Evolutionary conservation across 2,329 filamentous ascomycete species (phyloP), one percentile per base, ranked within the genome.

Genomic region (Fusarium dlaminii): DNA sequence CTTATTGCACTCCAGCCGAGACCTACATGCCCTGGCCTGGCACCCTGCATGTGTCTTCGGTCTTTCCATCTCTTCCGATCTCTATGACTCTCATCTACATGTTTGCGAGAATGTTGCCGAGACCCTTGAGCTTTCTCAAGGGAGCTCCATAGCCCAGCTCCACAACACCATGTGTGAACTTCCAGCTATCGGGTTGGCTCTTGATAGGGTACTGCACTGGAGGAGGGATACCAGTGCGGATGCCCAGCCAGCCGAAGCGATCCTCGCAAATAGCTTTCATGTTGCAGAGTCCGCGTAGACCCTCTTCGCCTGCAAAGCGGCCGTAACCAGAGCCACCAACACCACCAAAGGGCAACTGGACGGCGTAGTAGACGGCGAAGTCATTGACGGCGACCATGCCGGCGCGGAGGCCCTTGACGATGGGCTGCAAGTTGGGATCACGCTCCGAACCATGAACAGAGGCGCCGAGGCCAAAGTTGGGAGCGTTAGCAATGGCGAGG

Each of bases 321-420:
- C 96, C 96, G 81, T 98, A 98, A 0, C 94, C 96, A 30, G 93
- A 97, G 2, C 95, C 96, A 66, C 90, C 91, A n/a, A 94, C 91
- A 61, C 95, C 96, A 42, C 96, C 96, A 82, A 99, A 99, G 1
- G 96, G 96, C 43, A 99, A 85, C 83, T 98, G 95, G 13, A 97
- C 95, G 59, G 96, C 94, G 80, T 99, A 99, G 82, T 91, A 98
- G 34, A 91, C 92, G 27, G 92, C 96, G 79, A 99, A 99, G 84
- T 99, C 96, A 81, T 99, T 99, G 76, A 99, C 90, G 30, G 94
- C 91, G 1, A 98, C 94, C 93, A 98, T 98, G 49, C 96, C 96
- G 1, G 93, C 91, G 71, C 92, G 90, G 58, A 98, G 87, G 30
- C 90, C 89, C 27, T 83, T 83, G 4, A 96, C 90, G 34, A 97